Percentiles rank a stretch among this genome's conserved stretches.
Evolutionary conservation across 306 rosid genomes (phyloP).

Genomic region (Prunus fruticosa): DNA sequence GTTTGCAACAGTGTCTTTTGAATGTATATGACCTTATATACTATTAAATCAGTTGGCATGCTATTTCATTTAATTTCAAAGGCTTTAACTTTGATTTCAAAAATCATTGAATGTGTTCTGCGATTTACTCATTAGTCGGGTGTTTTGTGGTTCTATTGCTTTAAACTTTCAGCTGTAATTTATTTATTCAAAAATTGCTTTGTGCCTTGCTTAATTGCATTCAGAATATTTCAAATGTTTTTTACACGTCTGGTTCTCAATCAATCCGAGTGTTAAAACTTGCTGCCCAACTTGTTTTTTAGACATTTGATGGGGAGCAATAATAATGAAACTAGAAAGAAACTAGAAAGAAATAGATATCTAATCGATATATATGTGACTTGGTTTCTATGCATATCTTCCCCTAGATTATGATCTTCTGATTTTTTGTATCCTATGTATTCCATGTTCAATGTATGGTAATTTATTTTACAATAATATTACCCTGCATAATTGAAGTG

Average conservation of each 20-base stretch:
- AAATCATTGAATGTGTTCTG: background rate
- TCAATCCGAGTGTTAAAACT: background rate
- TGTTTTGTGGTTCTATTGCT: background rate
- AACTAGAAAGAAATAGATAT: background rate
- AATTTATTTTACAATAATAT: conserved; percentile 29
- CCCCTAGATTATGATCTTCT: conserved; percentile 33
- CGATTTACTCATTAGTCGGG: background rate
- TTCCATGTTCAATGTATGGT: conserved; percentile 54
- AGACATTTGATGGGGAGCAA: background rate
- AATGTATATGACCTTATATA: background rate
- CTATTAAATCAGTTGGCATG: background rate
- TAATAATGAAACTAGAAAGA: background rate
- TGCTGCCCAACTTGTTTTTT: background rate
- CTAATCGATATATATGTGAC: background rate
- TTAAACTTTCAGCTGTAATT: background rate
- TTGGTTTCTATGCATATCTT: conserved; percentile 12
- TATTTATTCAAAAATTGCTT: background rate
- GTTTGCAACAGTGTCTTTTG: background rate
- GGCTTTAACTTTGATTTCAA: background rate
- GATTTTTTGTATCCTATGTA: conserved; percentile 22
- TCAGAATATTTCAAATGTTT: background rate
- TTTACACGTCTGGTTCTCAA: background rate
- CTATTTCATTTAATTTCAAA: background rate
- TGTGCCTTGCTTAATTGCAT: background rate
- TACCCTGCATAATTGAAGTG: conserved; percentile 58